Percentiles rank a stretch among this genome's conserved stretches.
phyloP scores from a whole-genome alignment of 441 rosid genomes.

The Adansonia madagascariensis region DNA sequence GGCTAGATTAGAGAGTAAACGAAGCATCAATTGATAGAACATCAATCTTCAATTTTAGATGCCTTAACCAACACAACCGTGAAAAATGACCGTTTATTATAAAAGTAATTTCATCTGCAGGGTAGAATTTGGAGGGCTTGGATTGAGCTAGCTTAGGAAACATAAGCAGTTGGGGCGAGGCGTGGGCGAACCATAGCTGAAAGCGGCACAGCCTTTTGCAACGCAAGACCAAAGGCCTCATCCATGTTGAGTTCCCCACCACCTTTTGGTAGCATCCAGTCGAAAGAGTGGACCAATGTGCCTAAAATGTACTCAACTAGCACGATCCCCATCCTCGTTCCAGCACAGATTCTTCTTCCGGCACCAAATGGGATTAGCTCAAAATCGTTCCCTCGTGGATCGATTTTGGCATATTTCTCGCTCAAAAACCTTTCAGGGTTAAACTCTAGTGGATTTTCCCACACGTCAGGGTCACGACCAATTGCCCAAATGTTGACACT shows the following conservation, averaged over 20 bases:
- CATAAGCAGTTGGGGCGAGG: slow-evolving; percentile 38
- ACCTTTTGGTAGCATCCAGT: slow-evolving; percentile 46
- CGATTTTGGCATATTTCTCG: slow-evolving; percentile 38
- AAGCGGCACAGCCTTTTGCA: slow-evolving; percentile 63
- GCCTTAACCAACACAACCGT: neutral
- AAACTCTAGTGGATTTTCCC: slow-evolving; percentile 51
- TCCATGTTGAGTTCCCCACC: slow-evolving; percentile 54
- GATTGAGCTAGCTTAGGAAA: slow-evolving; percentile 9
- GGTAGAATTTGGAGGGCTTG: neutral
- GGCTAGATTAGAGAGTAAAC: neutral
- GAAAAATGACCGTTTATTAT: neutral
- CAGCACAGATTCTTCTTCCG: slow-evolving; percentile 58
- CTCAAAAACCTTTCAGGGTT: slow-evolving; percentile 48
- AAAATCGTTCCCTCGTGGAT: slow-evolving; percentile 59
- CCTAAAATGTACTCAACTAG: slow-evolving; percentile 62
- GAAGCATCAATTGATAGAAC: neutral
- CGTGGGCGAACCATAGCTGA: slow-evolving; percentile 46
- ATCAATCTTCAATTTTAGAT: neutral
- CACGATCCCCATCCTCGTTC: slow-evolving; percentile 63
- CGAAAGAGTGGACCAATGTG: slow-evolving; percentile 55
- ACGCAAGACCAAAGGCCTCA: slow-evolving; percentile 60
- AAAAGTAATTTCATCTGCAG: neutral
- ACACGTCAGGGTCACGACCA: slow-evolving; percentile 56
- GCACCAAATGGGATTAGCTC: slow-evolving; percentile 62
- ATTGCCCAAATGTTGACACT: slow-evolving; percentile 68